Percentiles rank a stretch among this genome's conserved stretches.
Conservation (phyloP, 2,329 filamentous ascomycete genomes). For the Botrytis hyacinthi region DNA sequence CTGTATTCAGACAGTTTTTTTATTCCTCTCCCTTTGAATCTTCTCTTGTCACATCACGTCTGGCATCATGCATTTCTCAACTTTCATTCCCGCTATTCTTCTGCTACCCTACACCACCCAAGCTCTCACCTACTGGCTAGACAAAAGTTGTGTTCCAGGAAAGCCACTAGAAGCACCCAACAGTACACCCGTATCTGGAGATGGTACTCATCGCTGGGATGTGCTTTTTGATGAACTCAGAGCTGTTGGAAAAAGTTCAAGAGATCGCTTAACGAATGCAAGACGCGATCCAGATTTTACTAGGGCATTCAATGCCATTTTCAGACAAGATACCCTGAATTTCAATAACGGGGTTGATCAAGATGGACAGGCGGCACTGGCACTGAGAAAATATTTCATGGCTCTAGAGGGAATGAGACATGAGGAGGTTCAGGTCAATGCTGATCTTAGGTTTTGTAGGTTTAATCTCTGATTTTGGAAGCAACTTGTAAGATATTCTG, state of each 20-base stretch:
- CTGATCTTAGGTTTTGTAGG: not conserved
- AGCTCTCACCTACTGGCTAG: not conserved
- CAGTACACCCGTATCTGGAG: not conserved
- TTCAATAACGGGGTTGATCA: not conserved
- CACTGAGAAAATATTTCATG: not conserved
- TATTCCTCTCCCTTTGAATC: no score
- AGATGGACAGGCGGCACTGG: not conserved
- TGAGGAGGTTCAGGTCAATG: not conserved
- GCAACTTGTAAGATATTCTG: not conserved
- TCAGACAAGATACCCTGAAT: not conserved
- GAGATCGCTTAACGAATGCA: not conserved
- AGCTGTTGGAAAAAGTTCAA: not conserved
- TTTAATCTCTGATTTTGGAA: not conserved
- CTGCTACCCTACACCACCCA: not conserved
- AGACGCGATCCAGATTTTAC: not conserved
- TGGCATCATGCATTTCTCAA: not conserved
- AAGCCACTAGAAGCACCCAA: not conserved
- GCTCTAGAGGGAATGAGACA: not conserved
- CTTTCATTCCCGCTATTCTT: not conserved
- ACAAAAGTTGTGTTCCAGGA: not conserved
- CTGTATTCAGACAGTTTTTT: not conserved
- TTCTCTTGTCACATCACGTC: not conserved
- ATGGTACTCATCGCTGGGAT: not conserved
- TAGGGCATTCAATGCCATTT: not conserved
- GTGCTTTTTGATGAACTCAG: not conserved